Base-by-base conservation (phyloP, 2,329 filamentous ascomycete species). In the Zopfia rhizophila region DNA sequence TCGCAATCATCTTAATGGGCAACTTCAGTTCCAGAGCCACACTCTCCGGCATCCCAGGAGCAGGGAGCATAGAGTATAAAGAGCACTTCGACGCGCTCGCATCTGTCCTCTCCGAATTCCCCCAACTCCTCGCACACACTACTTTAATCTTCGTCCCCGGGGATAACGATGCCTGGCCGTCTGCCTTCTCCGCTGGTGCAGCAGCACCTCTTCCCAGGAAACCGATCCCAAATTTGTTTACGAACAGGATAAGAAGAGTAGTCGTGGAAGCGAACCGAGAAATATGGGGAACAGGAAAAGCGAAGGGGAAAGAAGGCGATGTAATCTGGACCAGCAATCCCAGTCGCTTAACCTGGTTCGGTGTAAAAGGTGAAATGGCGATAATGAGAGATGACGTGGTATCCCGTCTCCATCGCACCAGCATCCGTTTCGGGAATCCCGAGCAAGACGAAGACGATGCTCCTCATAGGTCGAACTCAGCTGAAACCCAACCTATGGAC, bases 141-240 rank as follows among this genome's bases (percentile, higher is more conserved):
- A 93, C 89, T 0, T 96, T 97, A 68, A 79, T 96, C 22, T 96
- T 99, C 65, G 89, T 97, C 0, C 94, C 94, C 0, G 94, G 94
- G 21, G 93, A 97, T 73, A 96, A 97, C 68, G 94, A 99, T 69
- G 92, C 90, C n/a, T 99, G 94, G 94, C 84, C 88, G 4, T 96
- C 91, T 1, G 83, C 91, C 2, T 96, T 96, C 68, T 85, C 84
- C 1, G 87, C 86, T 2, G 90, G 90, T 3, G 87, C 89, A 1
- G 84, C 88, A 0, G 82, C 83, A 1, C 83, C 87, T 0, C 66
- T 93, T 8, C 90, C 90, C 0, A 75, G 87, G 7, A 86, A 87
- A 55, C 74, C 82, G 0, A 82, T 99, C 2, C 94, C 94, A 1
- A 89, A 93, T 5, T 77, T 97, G 58, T 99, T 99, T 73, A 97